Percentiles rank a stretch among this genome's conserved stretches.
Conservation (phyloP, 2,329 filamentous ascomycete species). For the Aureobasidium sp. region DNA sequence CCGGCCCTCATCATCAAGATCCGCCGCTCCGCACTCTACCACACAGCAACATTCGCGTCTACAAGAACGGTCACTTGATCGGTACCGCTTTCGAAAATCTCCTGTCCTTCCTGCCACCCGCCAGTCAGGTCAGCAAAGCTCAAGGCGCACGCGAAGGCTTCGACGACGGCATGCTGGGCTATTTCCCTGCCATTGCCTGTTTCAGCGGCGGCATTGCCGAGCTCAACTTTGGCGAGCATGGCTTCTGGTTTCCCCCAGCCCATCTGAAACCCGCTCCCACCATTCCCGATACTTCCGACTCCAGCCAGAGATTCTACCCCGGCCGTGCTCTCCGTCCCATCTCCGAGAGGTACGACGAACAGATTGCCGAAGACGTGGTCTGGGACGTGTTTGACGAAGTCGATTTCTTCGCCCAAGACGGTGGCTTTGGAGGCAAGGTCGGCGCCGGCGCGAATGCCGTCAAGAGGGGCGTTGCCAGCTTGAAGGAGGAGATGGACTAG, state of each 20-base stretch:
- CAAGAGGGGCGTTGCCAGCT: slow-evolving; percentile 15
- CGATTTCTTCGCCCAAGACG: slow-evolving; percentile 73
- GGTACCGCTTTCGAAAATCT: slow-evolving; percentile 84
- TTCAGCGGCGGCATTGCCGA: slow-evolving; percentile 87
- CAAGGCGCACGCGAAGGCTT: slow-evolving; percentile 74
- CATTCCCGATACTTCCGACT: background rate
- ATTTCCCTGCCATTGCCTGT: slow-evolving; percentile 87
- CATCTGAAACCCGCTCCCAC: slow-evolving; percentile 32
- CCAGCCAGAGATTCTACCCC: background rate
- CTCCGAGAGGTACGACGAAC: slow-evolving; percentile 75
- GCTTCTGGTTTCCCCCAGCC: slow-evolving; percentile 82
- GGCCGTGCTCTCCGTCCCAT: slow-evolving; percentile 47
- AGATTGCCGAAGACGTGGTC: slow-evolving; percentile 88
- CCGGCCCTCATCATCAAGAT: slow-evolving; percentile 62
- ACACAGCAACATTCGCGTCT: slow-evolving; percentile 75
- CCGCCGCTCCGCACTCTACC: slow-evolving; percentile 79
- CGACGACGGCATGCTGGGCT: slow-evolving; percentile 91
- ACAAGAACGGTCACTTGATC: slow-evolving; percentile 82
- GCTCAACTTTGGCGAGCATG: slow-evolving; percentile 76
- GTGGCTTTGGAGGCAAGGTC: slow-evolving; percentile 30
- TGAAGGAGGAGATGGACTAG: slow-evolving; percentile 17
- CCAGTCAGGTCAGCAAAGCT: slow-evolving; percentile 63
- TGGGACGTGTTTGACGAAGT: slow-evolving; percentile 94
- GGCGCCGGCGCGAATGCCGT: slow-evolving; percentile 18
- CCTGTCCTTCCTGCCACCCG: slow-evolving; percentile 82